phyloP scores from a whole-genome alignment of 371 early-diverging fungal genomes.

The Coemansia sp. region DNA sequence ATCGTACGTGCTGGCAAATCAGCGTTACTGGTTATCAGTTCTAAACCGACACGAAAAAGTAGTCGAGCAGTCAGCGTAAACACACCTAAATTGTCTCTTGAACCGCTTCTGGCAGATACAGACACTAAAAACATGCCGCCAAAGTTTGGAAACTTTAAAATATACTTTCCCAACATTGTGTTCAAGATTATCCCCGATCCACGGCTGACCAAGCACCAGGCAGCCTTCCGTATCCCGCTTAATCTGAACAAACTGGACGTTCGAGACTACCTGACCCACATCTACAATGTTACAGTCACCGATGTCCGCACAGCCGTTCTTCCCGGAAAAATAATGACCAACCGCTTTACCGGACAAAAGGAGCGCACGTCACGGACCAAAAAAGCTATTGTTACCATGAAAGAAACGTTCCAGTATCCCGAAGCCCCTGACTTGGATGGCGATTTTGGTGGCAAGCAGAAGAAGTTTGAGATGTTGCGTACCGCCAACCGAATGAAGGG shows the following conservation, averaged over 20 bases:
- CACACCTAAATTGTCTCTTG: too few species aligned
- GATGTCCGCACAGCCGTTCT: conserved; percentile 93
- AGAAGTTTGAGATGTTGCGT: conserved; percentile 50
- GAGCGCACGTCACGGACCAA: conserved; percentile 67
- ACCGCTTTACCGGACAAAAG: conserved; percentile 58
- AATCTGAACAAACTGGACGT: conserved; percentile 93
- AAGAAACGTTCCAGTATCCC: conserved; percentile 82
- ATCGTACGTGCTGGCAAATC: too few species aligned
- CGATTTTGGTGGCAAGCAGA: conserved; percentile 59
- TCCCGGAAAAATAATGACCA: conserved; percentile 56
- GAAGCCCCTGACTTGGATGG: conserved; percentile 60
- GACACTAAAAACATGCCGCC: conserved; percentile 34
- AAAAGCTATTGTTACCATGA: conserved; percentile 90
- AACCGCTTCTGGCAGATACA: too few species aligned
- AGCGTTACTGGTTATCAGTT: too few species aligned
- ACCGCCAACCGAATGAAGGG: conserved; percentile 66
- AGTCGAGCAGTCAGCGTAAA: neutral
- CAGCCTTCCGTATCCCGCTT: conserved; percentile 91
- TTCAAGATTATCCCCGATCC: conserved; percentile 81
- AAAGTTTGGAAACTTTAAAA: conserved; percentile 59
- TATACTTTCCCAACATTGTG: conserved; percentile 88
- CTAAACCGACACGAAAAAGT: too few species aligned
- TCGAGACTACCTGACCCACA: conserved; percentile 77
- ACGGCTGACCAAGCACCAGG: conserved; percentile 82
- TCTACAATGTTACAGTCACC: conserved; percentile 80